A percentile compares a stretch with the other conserved stretches of the same genome.
These are phyloP conservation scores for Hypoxylon sp. DNA, from an alignment of 2,329 filamentous ascomycete species.

Conservation along the genomic window DNA sequence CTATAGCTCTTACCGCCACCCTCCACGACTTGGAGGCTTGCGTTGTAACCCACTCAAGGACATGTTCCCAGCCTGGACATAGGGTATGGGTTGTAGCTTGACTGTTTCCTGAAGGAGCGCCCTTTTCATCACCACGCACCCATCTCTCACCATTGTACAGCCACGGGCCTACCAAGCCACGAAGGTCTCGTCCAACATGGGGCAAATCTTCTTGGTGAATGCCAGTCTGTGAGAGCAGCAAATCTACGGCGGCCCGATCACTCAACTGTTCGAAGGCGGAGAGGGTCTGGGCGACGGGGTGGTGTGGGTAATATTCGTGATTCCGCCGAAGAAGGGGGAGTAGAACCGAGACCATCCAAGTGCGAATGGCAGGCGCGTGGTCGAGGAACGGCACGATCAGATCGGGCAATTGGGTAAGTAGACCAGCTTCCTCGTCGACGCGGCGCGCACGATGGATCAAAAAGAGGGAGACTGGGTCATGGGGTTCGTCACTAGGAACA, in stretches of 20 bases:
- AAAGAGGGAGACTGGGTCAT: constrained; percentile 73
- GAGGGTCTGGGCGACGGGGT: constrained; percentile 65
- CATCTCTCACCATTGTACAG: constrained; percentile 74
- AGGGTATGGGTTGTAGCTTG: constrained; percentile 51
- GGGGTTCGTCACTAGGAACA: constrained; percentile 60
- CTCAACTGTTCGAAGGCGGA: constrained; percentile 73
- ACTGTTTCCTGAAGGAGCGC: constrained; percentile 43
- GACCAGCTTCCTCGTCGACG: constrained; percentile 79
- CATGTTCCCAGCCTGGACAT: constrained; percentile 75
- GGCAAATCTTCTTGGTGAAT: constrained; percentile 55
- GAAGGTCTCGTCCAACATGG: constrained; percentile 73
- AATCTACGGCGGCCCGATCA: constrained; percentile 69
- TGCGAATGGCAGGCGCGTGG: constrained; percentile 70
- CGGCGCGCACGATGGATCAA: constrained; percentile 75
- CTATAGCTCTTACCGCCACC: constrained; percentile 72
- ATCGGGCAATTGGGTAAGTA: constrained; percentile 75
- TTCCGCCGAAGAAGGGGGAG: constrained; percentile 77
- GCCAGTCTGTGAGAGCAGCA: constrained; percentile 72
- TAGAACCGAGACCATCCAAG: constrained; percentile 77
- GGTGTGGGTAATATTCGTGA: constrained; percentile 75
- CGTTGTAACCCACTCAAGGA: constrained; percentile 75
- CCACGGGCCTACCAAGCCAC: constrained; percentile 79
- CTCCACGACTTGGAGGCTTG: constrained; percentile 72
- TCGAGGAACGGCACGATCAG: constrained; percentile 77
- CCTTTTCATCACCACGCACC: constrained; percentile 54